These are phyloP conservation scores for Boletus coccyginus DNA, from an alignment of 768 basidiomycete genomes.

Conservation along the genomic window DNA sequence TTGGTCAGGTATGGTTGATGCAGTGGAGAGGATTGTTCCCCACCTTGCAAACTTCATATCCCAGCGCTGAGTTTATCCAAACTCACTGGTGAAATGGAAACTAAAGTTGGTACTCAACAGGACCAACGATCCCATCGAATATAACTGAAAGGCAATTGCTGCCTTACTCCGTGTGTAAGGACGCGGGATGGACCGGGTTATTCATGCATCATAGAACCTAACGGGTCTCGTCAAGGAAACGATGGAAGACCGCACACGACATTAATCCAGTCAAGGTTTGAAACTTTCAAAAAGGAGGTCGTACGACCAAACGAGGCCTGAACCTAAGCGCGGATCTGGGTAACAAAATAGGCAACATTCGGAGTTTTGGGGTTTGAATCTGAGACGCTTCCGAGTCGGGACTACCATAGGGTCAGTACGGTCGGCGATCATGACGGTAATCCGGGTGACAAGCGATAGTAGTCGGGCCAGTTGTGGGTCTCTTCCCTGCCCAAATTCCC, in stretches of 20 bases:
- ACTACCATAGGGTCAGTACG: too few relatives aligned
- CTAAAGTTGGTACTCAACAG: neutral
- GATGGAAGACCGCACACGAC: neutral
- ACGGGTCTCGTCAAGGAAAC: neutral
- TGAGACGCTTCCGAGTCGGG: too few relatives aligned
- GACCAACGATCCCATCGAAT: neutral
- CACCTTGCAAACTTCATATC: constrained; percentile 63
- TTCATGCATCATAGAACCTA: neutral
- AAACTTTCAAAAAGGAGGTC: constrained; percentile 2
- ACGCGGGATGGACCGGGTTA: constrained; percentile 12
- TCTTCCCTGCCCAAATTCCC: neutral
- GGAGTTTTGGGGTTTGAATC: too few relatives aligned
- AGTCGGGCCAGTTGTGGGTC: neutral
- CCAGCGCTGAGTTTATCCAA: neutral
- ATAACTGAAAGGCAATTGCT: neutral
- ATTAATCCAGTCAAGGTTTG: neutral
- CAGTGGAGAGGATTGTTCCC: constrained; percentile 12
- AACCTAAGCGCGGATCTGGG: too few relatives aligned
- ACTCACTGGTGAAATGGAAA: neutral
- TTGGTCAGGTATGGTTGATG: neutral
- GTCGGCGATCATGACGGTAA: too few relatives aligned
- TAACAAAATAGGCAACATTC: too few relatives aligned
- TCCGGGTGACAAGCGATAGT: too few relatives aligned
- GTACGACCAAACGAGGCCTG: constrained; percentile 3
- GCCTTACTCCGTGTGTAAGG: neutral